Evolutionary conservation across 1,284 basidiomycete species (phyloP), one percentile per base, ranked within the genome.

Genomic region (Porodaedalea pini): DNA sequence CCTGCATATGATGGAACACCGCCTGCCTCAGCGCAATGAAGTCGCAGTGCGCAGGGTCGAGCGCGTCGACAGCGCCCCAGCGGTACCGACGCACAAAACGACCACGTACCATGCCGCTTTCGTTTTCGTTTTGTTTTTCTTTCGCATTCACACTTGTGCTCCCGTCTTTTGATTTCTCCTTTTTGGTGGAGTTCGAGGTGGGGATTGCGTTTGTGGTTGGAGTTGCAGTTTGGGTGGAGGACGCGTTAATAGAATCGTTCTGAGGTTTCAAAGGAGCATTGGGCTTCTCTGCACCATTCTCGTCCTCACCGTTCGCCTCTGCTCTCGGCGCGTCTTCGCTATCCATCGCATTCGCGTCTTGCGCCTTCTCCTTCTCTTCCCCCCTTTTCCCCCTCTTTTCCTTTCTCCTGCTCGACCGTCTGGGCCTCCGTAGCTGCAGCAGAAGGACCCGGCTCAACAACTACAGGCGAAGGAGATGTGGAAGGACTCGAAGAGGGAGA

Each of bases 1-100:
- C 87, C 80, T 86, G 81, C 86, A 89, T 90, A 69, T 89, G 87
- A 69, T 88, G 84, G 69, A 89, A 90, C 63, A 92, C 81, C 48
- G 87, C 88, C 40, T 77, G 76, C 59, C 88, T 82, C 57, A 92
- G 78, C 49, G 82, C 72, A 44, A 86, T 67, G 69, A 92, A 92
- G 69, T 92, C 90, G 66, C 84, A 86, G 67, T 92, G 90, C 53
- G 69, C 79, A 36, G 78, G 78, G 68, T 92, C 87, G 65, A 92
- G 76, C 51, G 89, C 84, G 69, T 92, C 88, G 64, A 92, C 74
- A 61, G 73, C 79, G 17, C 89, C 90, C 90, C 90, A 92, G 47
- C 89, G 81, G 70, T 87, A 91, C 63, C 70, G 79, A 55, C 90
- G 80, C 43, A 80, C 74, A 69, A 82, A 90, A 68, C 83, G 54